Evolutionary conservation across 164 flowering plant genomes (phyloP).

Genomic region (Vitis riparia): DNA sequence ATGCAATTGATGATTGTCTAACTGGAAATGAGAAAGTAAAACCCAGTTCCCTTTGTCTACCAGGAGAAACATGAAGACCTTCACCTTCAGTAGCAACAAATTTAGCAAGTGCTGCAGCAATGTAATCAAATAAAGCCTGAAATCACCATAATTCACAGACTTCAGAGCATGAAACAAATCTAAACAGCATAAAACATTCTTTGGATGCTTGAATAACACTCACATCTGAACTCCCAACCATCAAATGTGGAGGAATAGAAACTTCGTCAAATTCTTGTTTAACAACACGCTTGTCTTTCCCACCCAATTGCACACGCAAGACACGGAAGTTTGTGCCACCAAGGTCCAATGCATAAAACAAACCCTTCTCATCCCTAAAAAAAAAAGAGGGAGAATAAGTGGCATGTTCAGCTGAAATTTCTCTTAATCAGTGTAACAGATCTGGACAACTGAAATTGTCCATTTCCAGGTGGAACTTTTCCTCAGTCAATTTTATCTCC

Average conservation of each 20-base stretch:
- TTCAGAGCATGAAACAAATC: neutral
- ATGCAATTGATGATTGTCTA: conserved; percentile 67
- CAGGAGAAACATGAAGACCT: conserved; percentile 51
- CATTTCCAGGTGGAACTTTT: neutral
- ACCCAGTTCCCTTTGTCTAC: conserved; percentile 88
- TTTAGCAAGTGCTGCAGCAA: conserved; percentile 74
- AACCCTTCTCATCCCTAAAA: conserved; percentile 78
- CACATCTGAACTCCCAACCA: conserved; percentile 78
- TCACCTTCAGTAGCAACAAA: conserved; percentile 83
- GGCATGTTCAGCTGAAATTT: neutral
- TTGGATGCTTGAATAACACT: conserved; percentile 23
- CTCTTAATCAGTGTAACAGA: neutral
- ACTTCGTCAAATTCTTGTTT: conserved; percentile 84
- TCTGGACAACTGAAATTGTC: neutral
- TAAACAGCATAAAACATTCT: neutral
- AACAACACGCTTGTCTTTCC: conserved; percentile 55
- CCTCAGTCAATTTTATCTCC: neutral
- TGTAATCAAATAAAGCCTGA: conserved; percentile 85
- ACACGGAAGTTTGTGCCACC: conserved; percentile 99
- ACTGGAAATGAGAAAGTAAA: conserved; percentile 99
- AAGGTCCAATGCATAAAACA: conserved; percentile 93
- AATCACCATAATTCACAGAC: conserved; percentile 16
- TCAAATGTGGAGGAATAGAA: conserved; percentile 88
- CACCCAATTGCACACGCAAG: conserved; percentile 81
- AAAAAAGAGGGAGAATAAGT: neutral